Evolutionary conservation across 1,139 yeast species (phyloP).

Genomic region (Kodamaea suecica): DNA sequence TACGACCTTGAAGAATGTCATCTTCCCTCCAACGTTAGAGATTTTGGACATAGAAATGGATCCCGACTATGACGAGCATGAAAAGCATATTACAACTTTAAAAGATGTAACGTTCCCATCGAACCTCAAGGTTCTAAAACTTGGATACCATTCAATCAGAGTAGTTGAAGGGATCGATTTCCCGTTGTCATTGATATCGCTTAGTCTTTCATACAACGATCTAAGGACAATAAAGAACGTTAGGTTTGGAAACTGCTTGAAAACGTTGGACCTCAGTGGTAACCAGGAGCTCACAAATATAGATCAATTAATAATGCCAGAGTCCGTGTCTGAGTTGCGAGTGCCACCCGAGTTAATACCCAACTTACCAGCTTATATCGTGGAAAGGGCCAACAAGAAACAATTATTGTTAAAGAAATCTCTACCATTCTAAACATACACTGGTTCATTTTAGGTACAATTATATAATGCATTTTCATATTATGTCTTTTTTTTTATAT

Average conservation of each 20-base stretch:
- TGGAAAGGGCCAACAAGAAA: slow-evolving; percentile 41
- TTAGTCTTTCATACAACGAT: slow-evolving; percentile 42
- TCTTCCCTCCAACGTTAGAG: slow-evolving; percentile 37
- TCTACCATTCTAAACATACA: slow-evolving; percentile 20
- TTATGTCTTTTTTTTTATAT: neutral
- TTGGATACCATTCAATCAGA: slow-evolving; percentile 43
- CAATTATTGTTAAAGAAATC: slow-evolving; percentile 31
- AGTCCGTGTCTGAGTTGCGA: slow-evolving; percentile 34
- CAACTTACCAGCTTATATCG: slow-evolving; percentile 37
- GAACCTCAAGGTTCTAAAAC: slow-evolving; percentile 32
- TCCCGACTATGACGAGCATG: slow-evolving; percentile 41
- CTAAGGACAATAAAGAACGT: slow-evolving; percentile 37
- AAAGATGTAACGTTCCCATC: slow-evolving; percentile 44
- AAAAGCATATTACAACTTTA: slow-evolving; percentile 41
- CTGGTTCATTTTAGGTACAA: too few species aligned
- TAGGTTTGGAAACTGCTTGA: slow-evolving; percentile 35
- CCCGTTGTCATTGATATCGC: slow-evolving; percentile 30
- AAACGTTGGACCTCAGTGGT: slow-evolving; percentile 40
- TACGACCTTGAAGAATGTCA: slow-evolving; percentile 45
- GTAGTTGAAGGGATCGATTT: slow-evolving; percentile 40
- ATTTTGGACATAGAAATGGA: slow-evolving; percentile 44
- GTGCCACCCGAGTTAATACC: slow-evolving; percentile 36
- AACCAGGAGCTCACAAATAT: slow-evolving; percentile 40
- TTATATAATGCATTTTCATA: neutral
- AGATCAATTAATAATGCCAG: slow-evolving; percentile 40